phyloP scores from a whole-genome alignment of 2,329 filamentous ascomycete species.

The Fusarium palustre region DNA sequence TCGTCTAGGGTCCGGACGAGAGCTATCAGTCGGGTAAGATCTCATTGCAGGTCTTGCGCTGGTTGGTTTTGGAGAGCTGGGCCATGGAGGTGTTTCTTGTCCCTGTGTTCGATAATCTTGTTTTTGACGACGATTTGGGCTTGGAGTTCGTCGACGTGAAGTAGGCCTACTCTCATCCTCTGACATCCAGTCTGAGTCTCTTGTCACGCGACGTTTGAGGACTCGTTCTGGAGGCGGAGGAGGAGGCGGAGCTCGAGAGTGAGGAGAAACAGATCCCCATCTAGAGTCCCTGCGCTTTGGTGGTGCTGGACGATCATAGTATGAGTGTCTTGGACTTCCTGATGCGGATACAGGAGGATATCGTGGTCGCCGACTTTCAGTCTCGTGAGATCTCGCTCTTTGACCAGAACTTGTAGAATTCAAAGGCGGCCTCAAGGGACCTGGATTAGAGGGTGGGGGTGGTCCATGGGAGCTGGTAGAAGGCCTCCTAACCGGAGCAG shows the following conservation, averaged over 20 bases:
- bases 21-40: conserved; percentile 34
- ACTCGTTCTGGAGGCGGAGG: conserved; percentile 2
- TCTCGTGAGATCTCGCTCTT: conserved; percentile 41
- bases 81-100: conserved; percentile 9
- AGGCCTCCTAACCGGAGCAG: conserved; percentile 29
- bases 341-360: conserved; percentile 9
- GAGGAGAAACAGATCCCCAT: conserved; percentile 38
- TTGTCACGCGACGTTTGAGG: conserved; percentile 30
- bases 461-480: conserved; percentile 20
- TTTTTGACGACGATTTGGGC: conserved; percentile 17
- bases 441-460: background rate
- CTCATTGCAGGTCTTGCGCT: conserved; percentile 21
- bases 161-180: conserved; percentile 40
- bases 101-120: conserved; percentile 1
- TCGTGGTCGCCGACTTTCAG: conserved; percentile 24
- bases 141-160: conserved; percentile 27
- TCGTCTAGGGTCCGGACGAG: conserved; percentile 25
- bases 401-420: conserved; percentile 3
- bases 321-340: conserved; percentile 21
- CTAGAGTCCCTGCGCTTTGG: conserved; percentile 15
- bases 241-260: conserved; percentile 12
- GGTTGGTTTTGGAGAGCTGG: background rate
- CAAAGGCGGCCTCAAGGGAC: conserved; percentile 17
- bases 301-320: conserved; percentile 27
- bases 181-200: conserved; percentile 41